A percentile compares a stretch with the other conserved stretches of the same genome.
These are phyloP conservation scores for Phyllosticta citriasiana DNA, from an alignment of 2,329 filamentous ascomycete genomes.

Conservation along the genomic window DNA sequence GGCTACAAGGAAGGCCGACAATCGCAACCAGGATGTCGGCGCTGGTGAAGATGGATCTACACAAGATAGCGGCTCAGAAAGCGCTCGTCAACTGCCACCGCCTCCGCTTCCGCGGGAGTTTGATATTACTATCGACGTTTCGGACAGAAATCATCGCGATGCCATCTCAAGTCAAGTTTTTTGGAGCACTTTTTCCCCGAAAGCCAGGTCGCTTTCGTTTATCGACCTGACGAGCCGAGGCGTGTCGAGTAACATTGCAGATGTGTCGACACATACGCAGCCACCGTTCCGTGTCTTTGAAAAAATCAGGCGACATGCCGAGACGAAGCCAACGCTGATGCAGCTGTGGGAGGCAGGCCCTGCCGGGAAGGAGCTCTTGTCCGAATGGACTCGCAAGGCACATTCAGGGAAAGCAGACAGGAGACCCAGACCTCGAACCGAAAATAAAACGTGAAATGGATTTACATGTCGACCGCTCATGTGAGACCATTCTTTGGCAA, in stretches of 20 bases:
- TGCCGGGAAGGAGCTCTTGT: not conserved
- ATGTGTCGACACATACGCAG: slow-evolving; percentile 2
- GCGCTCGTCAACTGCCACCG: slow-evolving; percentile 10
- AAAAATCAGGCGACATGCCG: slow-evolving; percentile 24
- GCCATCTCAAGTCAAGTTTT: slow-evolving; percentile 23
- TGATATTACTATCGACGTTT: slow-evolving; percentile 31
- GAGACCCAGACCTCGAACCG: not conserved
- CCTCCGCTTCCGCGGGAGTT: slow-evolving; percentile 26
- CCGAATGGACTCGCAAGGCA: not conserved
- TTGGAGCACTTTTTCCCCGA: slow-evolving; percentile 10
- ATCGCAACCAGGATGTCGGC: not conserved
- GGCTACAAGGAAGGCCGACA: not conserved
- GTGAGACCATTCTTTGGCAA: too few species aligned
- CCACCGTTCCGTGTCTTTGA: slow-evolving; percentile 12
- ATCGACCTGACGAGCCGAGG: slow-evolving; percentile 19
- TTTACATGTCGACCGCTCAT: too few species aligned
- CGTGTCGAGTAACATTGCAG: slow-evolving; percentile 1
- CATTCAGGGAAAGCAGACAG: not conserved
- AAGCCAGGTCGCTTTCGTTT: slow-evolving; percentile 12
- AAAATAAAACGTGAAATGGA: too few species aligned
- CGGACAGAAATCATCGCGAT: slow-evolving; percentile 31
- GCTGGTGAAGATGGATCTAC: too few species aligned
- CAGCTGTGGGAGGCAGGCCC: not conserved
- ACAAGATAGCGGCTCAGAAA: not conserved
- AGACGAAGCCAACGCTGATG: slow-evolving; percentile 10